Evolutionary conservation across 192 early-diverging fungal genomes (phyloP), one percentile per base, ranked within the genome.

Genomic region (Umbelopsis sp.): DNA sequence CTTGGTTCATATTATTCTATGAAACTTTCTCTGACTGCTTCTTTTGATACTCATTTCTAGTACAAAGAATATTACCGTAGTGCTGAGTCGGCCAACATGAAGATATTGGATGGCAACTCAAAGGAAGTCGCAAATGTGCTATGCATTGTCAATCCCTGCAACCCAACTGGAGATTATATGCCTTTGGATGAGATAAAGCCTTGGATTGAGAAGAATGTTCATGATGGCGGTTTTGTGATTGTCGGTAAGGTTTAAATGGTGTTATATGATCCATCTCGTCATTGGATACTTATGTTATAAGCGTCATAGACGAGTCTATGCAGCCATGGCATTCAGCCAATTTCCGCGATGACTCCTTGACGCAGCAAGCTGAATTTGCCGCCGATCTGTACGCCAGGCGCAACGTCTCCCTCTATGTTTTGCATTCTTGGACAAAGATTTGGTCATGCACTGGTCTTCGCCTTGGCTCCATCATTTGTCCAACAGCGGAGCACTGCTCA

Each of bases 391-490:
- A 85, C 77, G 69, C 76, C 66, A 81, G 81, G 30, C 85, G 85
- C 33, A 85, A 88, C 3, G 88, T 95, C 25, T 91, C 92, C 6
- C 85, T 95, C 55, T 94, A 90, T 78, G 81, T 95, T 20, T 93
- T 96, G 80, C 94, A 96, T 80, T 95, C 93, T 23, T 96, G 94
- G 94, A 96, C 94, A 48, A 96, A 96, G 77, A 84, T 96, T 52
- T 96, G 93, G 93, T 95, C 91, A 46, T 96, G 94, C 84, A 93
- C 93, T 6, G 94, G 94, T 27, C 84, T 96, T 69, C 91, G 94
- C 50, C 79, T 95, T 20, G 94, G 94, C 21, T 95, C 93, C 0
- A 89, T 96, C 23, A 88, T 96, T 15, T 94, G 93, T 75, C 93
- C 94, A 9, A 94, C 94, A 8, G 86, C 71, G 11, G 78, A 71